Percentiles rank a stretch among this genome's conserved stretches.
Conservation (phyloP, 352 stramenopile genomes). For the Globisporangium ultimum region DNA sequence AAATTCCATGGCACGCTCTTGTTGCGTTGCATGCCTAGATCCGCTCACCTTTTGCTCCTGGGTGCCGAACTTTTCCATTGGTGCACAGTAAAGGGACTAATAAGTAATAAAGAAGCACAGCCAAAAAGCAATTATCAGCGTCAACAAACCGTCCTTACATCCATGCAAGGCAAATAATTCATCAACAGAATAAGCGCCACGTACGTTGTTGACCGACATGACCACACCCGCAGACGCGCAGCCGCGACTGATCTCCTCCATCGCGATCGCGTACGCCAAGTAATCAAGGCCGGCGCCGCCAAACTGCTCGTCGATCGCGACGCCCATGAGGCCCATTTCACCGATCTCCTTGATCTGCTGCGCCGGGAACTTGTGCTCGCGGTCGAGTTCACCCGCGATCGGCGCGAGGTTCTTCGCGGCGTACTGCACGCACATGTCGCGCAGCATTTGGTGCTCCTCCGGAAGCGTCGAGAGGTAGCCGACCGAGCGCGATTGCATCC, state of each 20-base stretch:
- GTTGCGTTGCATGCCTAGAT: too few relatives aligned
- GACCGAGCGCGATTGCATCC: constrained; percentile 35
- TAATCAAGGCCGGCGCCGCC: constrained; percentile 94
- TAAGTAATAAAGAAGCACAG: not conserved
- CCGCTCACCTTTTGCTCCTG: constrained; percentile 79
- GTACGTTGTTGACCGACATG: constrained; percentile 93
- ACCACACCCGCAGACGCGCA: constrained; percentile 96
- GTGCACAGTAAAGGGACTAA: constrained; percentile 94
- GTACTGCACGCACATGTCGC: constrained; percentile 95
- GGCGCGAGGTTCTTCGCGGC: constrained; percentile 92
- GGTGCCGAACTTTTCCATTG: constrained; percentile 93
- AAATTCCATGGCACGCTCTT: too few relatives aligned
- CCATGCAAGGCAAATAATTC: too few relatives aligned
- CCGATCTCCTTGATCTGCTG: constrained; percentile 84
- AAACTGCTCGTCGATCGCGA: constrained; percentile 88
- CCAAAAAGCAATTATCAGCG: constrained; percentile 3
- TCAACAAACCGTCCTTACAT: not conserved
- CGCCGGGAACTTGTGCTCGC: constrained; percentile 81
- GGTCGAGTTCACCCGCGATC: constrained; percentile 89
- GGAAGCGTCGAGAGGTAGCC: constrained; percentile 75
- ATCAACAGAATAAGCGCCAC: constrained; percentile 2
- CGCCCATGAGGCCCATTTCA: constrained; percentile 95
- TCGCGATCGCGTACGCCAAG: constrained; percentile 96
- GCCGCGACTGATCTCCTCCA: constrained; percentile 97
- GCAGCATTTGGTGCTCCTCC: constrained; percentile 96